Base-by-base conservation (phyloP, 2,329 filamentous ascomycete genomes). In the Raffaelea ambrosiae region DNA sequence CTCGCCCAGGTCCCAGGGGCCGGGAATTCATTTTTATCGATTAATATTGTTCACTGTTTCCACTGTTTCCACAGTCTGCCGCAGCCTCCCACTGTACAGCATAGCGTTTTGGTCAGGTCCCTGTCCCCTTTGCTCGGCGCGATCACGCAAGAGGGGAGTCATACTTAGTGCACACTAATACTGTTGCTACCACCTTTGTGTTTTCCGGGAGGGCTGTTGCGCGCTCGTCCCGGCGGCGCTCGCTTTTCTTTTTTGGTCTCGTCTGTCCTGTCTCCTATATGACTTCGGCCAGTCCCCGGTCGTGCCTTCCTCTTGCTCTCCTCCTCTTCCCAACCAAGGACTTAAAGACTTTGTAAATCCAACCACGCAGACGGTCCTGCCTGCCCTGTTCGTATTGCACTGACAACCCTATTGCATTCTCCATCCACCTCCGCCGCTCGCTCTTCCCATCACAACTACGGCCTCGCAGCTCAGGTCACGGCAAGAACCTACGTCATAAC, bases 71-170 rank as follows among this genome's bases (percentile, higher is more conserved):
- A 29, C 13, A 7, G 26, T 29, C 26, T 7, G 13, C 26, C 26
- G 7, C 13, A n/a, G n/a, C 13, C 13, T 29, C 26, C 26, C 26
- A 29, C 26, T 29, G 26, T 29, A 29, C 26, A 29, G n/a, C n/a
- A n/a, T n/a, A n/a, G n/a, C n/a, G n/a, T 33, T 33, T 33, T 33
- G 31, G 31, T 33, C 16, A 33, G 14, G 35, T 38, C 16, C 5
- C 16, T 38, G 7, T 38, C 16, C 35, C 18, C 18, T 14, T 19
- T 38, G 35, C 18, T 38, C 35, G 35, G 35, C 35, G 35, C 35
- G 35, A 46, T 46, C 44, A 46, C 44, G 44, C 44, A 46, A 46
- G 44, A 40, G 35, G 16, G 19, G 44, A 46, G 44, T 46, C 44
- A 40, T 46, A 21, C n/a, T 16, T 29, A 14, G 10, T 20, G 11